Base-by-base conservation (phyloP, 2,329 filamentous ascomycete genomes). In the Nothophaeocryptopus gaeumannii region DNA sequence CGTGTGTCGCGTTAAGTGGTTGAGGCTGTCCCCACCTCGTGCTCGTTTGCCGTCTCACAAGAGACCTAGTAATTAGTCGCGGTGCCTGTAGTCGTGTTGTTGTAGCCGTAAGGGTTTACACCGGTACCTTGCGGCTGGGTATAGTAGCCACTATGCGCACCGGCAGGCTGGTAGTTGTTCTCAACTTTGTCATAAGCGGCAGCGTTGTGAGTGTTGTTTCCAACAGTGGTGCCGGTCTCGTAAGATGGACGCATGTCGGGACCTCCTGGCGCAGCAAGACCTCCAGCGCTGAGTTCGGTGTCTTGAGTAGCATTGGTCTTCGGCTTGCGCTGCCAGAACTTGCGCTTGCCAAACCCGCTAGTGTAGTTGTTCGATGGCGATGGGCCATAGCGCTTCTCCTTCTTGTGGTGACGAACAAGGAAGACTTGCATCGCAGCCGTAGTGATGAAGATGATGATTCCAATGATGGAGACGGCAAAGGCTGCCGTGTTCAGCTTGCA, bases 401-500 rank as follows among this genome's bases (percentile, higher is more conserved):
- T 84, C 72, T 83, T 82, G 75, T 87, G 85, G 69, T 88, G 78
- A 53, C 84, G 82, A 60, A 80, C 80, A 39, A 92, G 79, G 42
- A 78, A 75, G 43, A 89, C 57, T 63, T 92, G 87, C 55, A 86
- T 75, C 50, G 84, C 66, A 45, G 87, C 82, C 42, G 87, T 88
- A 63, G 88, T 64, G 61, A 89, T 65, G 77, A 92, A 93, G 70
- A 92, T 83, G 72, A 88, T 69, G 83, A 87, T 83, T 63, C 79
- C 86, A 49, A 90, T 80, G 53, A 96, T 86, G 29, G 90, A 75
- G 12, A 93, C 83, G 3, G 88, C 86, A 58, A 96, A 84, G 53
- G 77, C 80, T 38, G 85, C 89, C 42, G 84, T 88, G 71, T 95
- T 82, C 59, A 96, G 74, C 51, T 77, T 77, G 74, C 91, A 96